Evolutionary conservation across 345 rosid species (phyloP).

Genomic region (Salix suchowensis): DNA sequence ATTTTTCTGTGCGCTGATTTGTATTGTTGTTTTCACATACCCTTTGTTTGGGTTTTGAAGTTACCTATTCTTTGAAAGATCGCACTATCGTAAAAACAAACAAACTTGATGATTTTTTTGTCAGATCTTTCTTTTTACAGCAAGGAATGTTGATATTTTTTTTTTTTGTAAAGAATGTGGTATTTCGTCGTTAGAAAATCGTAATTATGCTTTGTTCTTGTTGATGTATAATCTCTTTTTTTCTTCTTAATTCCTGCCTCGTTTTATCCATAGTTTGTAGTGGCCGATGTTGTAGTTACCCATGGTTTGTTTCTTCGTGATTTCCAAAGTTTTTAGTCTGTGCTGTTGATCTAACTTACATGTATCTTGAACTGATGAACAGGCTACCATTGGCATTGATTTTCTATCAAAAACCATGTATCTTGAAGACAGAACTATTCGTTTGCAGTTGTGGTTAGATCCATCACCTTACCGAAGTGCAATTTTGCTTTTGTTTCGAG

Average conservation of each 20-base stretch:
- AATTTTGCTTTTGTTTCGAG: neutral
- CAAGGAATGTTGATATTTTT: neutral
- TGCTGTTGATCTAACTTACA: neutral
- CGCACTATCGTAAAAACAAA: neutral
- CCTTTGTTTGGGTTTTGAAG: neutral
- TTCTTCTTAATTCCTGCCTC: too few relatives aligned
- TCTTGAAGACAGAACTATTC: conserved; percentile 23
- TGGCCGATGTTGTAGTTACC: neutral
- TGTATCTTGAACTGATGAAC: conserved; percentile 1
- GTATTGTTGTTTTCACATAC: neutral
- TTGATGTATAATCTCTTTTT: neutral
- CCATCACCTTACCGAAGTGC: neutral
- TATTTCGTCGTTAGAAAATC: neutral
- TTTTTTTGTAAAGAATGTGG: neutral
- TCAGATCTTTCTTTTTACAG: neutral
- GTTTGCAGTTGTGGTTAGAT: conserved; percentile 22
- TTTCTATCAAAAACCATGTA: conserved; percentile 25
- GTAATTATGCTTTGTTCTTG: neutral
- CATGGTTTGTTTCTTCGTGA: neutral
- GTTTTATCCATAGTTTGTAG: neutral
- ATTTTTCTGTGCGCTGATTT: neutral
- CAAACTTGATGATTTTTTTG: neutral
- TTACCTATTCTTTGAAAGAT: neutral
- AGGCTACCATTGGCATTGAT: conserved; percentile 23
- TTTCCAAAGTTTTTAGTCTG: neutral